These are phyloP conservation scores for Canna indica DNA, from an alignment of 176 grass and related monocot species.

Conservation along the genomic window DNA sequence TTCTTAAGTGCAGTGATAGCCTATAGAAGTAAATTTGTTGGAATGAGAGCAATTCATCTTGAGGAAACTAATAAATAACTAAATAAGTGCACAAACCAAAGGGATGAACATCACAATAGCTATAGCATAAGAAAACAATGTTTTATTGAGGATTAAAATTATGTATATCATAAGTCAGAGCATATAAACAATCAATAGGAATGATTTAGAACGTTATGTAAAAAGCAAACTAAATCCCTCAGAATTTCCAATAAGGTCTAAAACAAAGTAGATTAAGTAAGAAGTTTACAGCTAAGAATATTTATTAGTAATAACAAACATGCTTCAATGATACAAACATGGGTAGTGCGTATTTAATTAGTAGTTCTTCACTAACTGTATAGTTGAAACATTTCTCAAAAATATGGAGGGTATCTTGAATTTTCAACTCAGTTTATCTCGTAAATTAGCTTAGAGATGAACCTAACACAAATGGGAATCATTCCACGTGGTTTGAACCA, in stretches of 20 bases:
- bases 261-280: neutral
- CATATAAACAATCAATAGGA: neutral
- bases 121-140: neutral
- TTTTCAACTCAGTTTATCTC: neutral
- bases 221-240: neutral
- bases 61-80: too few species aligned
- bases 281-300: too few species aligned
- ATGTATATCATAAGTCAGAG: neutral
- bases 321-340: too few species aligned
- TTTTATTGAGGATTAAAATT: too few species aligned
- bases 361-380: too few species aligned
- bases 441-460: neutral
- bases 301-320: too few species aligned
- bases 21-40: conserved; percentile 29
- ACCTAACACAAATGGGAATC: neutral
- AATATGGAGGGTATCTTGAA: neutral
- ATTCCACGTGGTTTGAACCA: neutral
- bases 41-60: conserved; percentile 11
- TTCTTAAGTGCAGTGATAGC: conserved; percentile 95
- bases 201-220: neutral
- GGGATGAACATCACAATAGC: neutral
- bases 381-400: neutral
- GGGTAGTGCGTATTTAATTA: too few species aligned
- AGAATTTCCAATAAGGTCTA: neutral
- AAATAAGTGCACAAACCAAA: neutral